These are phyloP conservation scores for Apodospora peruviana DNA, from an alignment of 495 filamentous ascomycete species.

Conservation along the genomic window DNA sequence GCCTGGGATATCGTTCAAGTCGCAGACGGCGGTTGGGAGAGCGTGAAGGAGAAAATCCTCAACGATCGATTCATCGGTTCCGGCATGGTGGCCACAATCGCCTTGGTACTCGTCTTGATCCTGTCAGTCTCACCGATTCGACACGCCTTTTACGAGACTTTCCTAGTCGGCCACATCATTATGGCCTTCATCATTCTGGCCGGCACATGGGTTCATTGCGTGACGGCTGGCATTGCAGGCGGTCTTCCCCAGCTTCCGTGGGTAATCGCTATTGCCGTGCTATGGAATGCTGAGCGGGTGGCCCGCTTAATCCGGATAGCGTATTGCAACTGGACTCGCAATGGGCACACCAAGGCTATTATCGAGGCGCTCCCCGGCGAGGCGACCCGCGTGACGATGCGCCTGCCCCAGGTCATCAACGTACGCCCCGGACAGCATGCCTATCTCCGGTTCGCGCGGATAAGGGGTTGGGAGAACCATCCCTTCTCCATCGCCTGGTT, in stretches of 20 bases:
- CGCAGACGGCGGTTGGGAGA: conserved; percentile 58
- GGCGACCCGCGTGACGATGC: conserved; percentile 73
- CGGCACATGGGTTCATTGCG: conserved; percentile 66
- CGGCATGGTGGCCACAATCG: conserved; percentile 46
- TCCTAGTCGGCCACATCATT: conserved; percentile 76
- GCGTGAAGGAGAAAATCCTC: conserved; percentile 42
- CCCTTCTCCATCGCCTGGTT: conserved; percentile 93
- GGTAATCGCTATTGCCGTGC: conserved; percentile 58
- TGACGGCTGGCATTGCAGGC: conserved; percentile 30
- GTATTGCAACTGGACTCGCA: conserved; percentile 60
- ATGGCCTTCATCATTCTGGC: conserved; percentile 57
- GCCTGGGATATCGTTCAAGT: conserved; percentile 70
- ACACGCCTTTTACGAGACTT: conserved; percentile 95
- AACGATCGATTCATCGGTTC: conserved; percentile 53
- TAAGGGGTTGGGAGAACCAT: conserved; percentile 80
- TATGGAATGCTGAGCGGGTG: conserved; percentile 75
- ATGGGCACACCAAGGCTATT: conserved; percentile 61
- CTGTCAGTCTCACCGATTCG: conserved; percentile 68
- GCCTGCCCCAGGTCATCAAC: conserved; percentile 67
- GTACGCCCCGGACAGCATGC: conserved; percentile 82
- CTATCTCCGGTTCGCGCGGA: conserved; percentile 74
- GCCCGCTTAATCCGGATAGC: conserved; percentile 62
- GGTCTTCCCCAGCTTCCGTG: conserved; percentile 60
- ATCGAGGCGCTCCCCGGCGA: conserved; percentile 79
- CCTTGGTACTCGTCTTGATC: conserved; percentile 54